A percentile compares a stretch with the other conserved stretches of the same genome.
These are phyloP conservation scores for Deinandra increscens DNA, from an alignment of 129 eudicot species.

Conservation along the genomic window DNA sequence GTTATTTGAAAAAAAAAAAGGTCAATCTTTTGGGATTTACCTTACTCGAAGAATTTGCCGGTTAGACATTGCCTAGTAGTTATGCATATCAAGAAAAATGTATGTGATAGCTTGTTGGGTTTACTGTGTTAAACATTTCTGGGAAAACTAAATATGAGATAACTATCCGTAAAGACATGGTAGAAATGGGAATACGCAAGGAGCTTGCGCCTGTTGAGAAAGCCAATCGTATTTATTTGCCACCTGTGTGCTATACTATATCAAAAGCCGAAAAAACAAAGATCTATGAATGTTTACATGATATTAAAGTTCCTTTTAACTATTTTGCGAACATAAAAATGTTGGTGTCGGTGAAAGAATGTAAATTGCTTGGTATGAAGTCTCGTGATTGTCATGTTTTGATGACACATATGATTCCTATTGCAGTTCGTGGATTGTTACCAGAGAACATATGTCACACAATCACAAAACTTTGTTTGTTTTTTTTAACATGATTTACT, in stretches of 20 bases:
- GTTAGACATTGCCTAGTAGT: not conserved
- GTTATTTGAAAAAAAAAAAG: too few relatives aligned
- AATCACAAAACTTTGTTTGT: too few relatives aligned
- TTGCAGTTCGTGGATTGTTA: not conserved
- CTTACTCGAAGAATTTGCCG: not conserved
- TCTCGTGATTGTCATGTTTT: not conserved
- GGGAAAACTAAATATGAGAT: not conserved
- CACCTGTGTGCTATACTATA: not conserved
- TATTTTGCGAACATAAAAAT: not conserved
- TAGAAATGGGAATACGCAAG: not conserved
- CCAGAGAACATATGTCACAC: not conserved
- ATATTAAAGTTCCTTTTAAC: not conserved
- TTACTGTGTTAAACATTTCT: not conserved
- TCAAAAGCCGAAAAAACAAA: not conserved
- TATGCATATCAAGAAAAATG: conserved; percentile 1
- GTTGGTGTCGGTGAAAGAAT: not conserved
- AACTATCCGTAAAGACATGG: not conserved
- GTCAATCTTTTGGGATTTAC: not conserved
- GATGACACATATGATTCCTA: not conserved
- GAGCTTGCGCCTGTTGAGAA: not conserved
- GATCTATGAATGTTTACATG: not conserved
- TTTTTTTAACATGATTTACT: too few relatives aligned
- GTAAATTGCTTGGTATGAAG: not conserved
- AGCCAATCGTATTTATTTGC: not conserved
- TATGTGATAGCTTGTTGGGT: not conserved